Conservation (phyloP, 2,329 filamentous ascomycete species). For the Microcyclospora tardicrescens region DNA sequence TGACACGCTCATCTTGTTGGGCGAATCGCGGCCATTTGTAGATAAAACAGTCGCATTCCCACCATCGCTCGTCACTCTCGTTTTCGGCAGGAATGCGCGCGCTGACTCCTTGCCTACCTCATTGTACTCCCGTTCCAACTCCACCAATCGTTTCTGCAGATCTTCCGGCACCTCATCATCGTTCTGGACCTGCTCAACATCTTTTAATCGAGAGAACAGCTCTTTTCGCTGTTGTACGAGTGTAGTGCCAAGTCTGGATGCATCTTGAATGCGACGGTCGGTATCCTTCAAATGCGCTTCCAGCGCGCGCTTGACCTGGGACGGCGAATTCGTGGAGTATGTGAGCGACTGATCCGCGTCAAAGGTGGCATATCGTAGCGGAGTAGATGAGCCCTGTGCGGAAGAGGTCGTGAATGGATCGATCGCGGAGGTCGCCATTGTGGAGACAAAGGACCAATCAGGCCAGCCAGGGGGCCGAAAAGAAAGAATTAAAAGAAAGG, state of each 20-base stretch:
- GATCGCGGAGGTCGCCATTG: background rate
- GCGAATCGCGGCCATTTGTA: slow-evolving; percentile 70
- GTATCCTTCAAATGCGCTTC: slow-evolving; percentile 89
- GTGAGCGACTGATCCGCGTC: slow-evolving; percentile 64
- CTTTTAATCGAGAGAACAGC: slow-evolving; percentile 65
- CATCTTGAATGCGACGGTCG: slow-evolving; percentile 79
- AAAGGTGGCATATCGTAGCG: slow-evolving; percentile 68
- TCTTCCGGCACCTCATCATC: slow-evolving; percentile 60
- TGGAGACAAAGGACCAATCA: slow-evolving; percentile 7
- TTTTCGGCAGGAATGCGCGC: slow-evolving; percentile 74
- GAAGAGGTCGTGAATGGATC: slow-evolving; percentile 34
- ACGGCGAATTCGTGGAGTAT: slow-evolving; percentile 63
- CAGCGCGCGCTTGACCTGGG: slow-evolving; percentile 75
- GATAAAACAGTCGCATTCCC: slow-evolving; percentile 45
- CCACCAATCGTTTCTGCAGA: slow-evolving; percentile 65
- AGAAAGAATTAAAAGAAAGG: no score
- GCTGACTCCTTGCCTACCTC: slow-evolving; percentile 84
- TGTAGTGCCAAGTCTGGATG: slow-evolving; percentile 75
- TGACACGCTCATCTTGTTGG: slow-evolving; percentile 76
- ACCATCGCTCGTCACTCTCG: slow-evolving; percentile 21
- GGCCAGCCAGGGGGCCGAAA: no score
- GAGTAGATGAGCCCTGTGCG: slow-evolving; percentile 21
- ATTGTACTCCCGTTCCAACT: slow-evolving; percentile 90
- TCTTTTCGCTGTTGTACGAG: slow-evolving; percentile 79
- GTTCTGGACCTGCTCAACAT: slow-evolving; percentile 67